phyloP scores from a whole-genome alignment of 2,329 filamentous ascomycete genomes.

The Phaeosphaeriaceae sp. region DNA sequence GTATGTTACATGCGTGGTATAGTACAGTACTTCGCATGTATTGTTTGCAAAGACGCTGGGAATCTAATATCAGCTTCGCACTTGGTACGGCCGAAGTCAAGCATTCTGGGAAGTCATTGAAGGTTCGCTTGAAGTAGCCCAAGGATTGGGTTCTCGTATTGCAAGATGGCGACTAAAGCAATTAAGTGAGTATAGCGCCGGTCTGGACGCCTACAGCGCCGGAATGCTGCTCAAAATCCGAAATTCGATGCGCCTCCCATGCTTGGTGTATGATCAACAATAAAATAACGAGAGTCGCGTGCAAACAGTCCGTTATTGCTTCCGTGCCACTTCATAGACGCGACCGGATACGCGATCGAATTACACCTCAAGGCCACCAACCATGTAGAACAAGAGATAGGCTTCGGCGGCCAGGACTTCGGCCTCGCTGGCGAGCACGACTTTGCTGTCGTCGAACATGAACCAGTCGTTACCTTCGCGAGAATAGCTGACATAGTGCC shows the following conservation, averaged over 20 bases:
- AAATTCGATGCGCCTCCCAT: not conserved
- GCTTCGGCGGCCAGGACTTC: conserved; percentile 87
- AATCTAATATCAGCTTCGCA: too few species aligned
- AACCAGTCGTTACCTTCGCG: conserved; percentile 89
- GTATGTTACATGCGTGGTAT: too few species aligned
- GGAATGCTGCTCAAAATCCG: too few species aligned
- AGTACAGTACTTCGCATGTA: too few species aligned
- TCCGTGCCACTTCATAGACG: not conserved
- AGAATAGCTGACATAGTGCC: conserved; percentile 91
- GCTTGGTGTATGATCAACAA: not conserved
- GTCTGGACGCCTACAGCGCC: not conserved
- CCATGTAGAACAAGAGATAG: conserved; percentile 84
- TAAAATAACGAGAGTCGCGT: not conserved
- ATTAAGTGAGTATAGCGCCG: too few species aligned
- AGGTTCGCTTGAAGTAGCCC: too few species aligned
- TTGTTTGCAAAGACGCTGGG: too few species aligned
- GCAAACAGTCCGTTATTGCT: not conserved
- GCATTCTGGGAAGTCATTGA: too few species aligned
- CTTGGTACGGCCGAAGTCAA: too few species aligned
- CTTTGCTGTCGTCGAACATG: conserved; percentile 93
- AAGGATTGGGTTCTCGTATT: too few species aligned
- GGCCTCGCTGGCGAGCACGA: conserved; percentile 80
- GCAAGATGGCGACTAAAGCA: too few species aligned
- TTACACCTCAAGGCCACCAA: conserved; percentile 40
- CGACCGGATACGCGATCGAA: too few species aligned